Evolutionary conservation across 208 protist genomes (phyloP).

Genomic region (Entamoeba moshkovskii): DNA sequence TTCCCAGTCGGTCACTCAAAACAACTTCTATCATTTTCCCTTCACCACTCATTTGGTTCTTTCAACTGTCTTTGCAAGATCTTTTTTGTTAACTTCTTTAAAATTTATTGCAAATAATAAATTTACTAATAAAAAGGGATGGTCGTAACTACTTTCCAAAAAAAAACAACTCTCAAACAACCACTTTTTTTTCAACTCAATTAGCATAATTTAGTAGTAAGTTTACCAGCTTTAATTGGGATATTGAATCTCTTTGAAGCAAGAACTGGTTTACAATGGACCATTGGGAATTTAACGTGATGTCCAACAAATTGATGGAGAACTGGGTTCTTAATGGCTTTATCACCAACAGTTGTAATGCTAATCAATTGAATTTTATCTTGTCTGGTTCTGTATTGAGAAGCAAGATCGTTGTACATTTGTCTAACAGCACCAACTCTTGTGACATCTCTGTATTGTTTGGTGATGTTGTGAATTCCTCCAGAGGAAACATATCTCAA

Average conservation of each 20-base stretch:
- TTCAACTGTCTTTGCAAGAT: background rate
- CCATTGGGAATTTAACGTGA: background rate
- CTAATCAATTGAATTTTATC: background rate
- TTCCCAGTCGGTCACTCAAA: conserved; percentile 9
- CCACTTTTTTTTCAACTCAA: background rate
- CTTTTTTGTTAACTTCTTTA: background rate
- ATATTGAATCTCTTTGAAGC: background rate
- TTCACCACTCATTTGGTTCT: background rate
- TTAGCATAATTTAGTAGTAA: background rate
- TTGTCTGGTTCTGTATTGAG: background rate
- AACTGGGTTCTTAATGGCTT: background rate
- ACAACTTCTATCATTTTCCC: background rate
- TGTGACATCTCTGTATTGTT: background rate
- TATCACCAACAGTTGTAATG: background rate
- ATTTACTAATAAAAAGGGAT: background rate
- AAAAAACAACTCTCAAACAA: background rate
- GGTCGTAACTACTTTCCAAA: background rate
- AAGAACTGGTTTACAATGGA: background rate
- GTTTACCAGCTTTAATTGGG: background rate
- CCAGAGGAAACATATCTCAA: background rate
- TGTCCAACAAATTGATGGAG: background rate
- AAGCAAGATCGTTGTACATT: background rate
- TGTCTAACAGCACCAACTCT: background rate
- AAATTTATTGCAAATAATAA: background rate
- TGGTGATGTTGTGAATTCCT: background rate